Evolutionary conservation across 139 green algal species (phyloP), one percentile per base, ranked within the genome.

Genomic region (Chlamydomonas incerta): DNA sequence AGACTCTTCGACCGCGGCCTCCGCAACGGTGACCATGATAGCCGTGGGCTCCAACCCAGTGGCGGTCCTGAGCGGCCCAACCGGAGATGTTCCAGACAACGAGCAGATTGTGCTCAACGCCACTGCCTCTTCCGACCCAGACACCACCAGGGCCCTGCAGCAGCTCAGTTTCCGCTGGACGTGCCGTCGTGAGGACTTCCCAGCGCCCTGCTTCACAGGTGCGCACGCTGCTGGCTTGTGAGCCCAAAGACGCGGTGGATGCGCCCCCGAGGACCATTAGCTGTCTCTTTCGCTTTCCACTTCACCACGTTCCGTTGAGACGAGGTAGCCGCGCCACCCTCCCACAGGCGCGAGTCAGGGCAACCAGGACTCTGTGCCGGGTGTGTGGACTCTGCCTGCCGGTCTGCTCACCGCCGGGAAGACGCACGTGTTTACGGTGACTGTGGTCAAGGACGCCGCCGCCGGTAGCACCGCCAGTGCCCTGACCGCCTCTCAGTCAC

Each of bases 121-220:
- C n/a, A 37, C 3, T 13, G 63, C 63, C n/a, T 37, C n/a, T 0
- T 41, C n/a, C 6, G 63, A 70, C n/a, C 63, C 63, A 2, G 63
- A 70, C n/a, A 70, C n/a, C 29, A 35, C n/a, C 29, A 29, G 8
- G 4, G 17, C n/a, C 0, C 63, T 70, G 63, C 63, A 70, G 63
- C 34, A 9, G 13, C 63, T 70, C 4, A 37, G 13, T 29, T 70
- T 26, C 63, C 13, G 13, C 13, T 70, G 63, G 63, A 29, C 34
- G 29, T 70, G 63, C 75, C 63, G 60, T 60, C 77, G 77, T 5
- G 77, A 67, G 21, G 79, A 85, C 63, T 33, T 76, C 63, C 77
- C 77, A 23, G 31, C 66, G n/a, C 79, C 79, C 65, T 85, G 79
- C 79, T 85, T 85, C 66, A 67, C 63, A 0, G 46, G 55, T 26